Evolutionary conservation across 306 rosid species (phyloP), one percentile per base, ranked within the genome.

Genomic region (Pueraria montana): DNA sequence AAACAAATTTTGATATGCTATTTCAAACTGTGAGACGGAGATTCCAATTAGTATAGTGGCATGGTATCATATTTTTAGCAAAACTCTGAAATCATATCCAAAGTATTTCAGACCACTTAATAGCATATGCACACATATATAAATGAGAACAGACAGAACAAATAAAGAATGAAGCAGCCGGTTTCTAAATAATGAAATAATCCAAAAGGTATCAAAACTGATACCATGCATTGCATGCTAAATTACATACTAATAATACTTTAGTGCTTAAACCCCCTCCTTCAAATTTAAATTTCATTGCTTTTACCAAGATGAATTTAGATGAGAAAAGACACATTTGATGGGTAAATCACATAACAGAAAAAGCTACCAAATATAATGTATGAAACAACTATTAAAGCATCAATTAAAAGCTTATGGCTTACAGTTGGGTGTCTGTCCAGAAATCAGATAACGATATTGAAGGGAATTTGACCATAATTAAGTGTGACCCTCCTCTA

Each of bases 41-140:
- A 27, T 64, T 43, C 78, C 11, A 20, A 26, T 30, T 80, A 52
- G 49, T 43, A 77, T 34, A 50, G 40, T 14, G 52, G 72, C 55
- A 26, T 11, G 48, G 69, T 27, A 72, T 53, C 12, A 49, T 53
- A 69, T 36, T 45, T 79, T 59, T 67, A 58, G 69, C 69, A 80
- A 85, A 77, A 80, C 59, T 74, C 7, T 52, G 75, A 83, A 32
- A 76, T 56, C 63, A 43, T 40, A 18, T 68, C 76, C 26, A 36
- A 40, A 13, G 64, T 53, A 72, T 74, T 70, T 42, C 43, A 69
- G 56, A 16, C 55, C 74, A 72, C 84, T 61, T 46, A 24, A 62
- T 55, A 55, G 76, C 68, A 62, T 5, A 32, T 5, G 76, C 43
- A 48, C 27, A 46, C 48, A 59, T 14, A n/a, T 12, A 64, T 27